These are phyloP conservation scores for Hymenoscyphus linearis DNA, from an alignment of 2,329 filamentous ascomycete genomes.

Conservation along the genomic window DNA sequence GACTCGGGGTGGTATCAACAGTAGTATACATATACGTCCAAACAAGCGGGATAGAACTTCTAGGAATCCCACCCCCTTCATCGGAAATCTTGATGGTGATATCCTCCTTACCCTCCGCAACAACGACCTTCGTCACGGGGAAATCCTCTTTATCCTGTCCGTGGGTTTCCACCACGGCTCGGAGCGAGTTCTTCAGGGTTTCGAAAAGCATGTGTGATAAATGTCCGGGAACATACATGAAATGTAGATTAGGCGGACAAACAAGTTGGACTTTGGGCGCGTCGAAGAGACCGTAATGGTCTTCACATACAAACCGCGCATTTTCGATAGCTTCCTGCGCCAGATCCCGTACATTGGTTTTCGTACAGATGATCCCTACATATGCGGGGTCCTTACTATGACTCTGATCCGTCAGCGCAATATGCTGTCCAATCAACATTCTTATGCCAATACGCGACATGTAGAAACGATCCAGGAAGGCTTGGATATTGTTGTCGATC, in stretches of 20 bases:
- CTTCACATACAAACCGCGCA: constrained; percentile 97
- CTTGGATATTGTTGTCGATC: constrained; percentile 95
- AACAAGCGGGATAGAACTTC: constrained; percentile 90
- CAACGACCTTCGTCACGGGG: constrained; percentile 93
- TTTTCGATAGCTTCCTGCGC: constrained; percentile 98
- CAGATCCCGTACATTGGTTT: constrained; percentile 91
- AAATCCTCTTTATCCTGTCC: constrained; percentile 95
- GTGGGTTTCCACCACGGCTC: constrained; percentile 92
- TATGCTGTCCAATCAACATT: constrained; percentile 98
- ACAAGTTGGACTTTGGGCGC: constrained; percentile 95
- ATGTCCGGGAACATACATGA: constrained; percentile 99
- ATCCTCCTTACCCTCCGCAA: constrained; percentile 95
- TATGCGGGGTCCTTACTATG: constrained; percentile 87
- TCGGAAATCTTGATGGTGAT: constrained; percentile 99
- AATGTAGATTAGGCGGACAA: constrained; percentile 88
- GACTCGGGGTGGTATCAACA: constrained; percentile 87
- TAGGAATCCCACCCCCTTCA: constrained; percentile 91
- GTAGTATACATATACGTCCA: constrained; percentile 99
- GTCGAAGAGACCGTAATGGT: constrained; percentile 96
- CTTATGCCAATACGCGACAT: constrained; percentile 99
- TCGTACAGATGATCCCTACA: constrained; percentile 98
- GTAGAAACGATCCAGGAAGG: constrained; percentile 97
- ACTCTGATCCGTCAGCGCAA: constrained; percentile 90
- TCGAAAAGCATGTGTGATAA: constrained; percentile 99
- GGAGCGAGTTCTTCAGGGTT: constrained; percentile 95